Evolutionary conservation across 2,329 filamentous ascomycete species (phyloP).

Genomic region (Graphium sp.): DNA sequence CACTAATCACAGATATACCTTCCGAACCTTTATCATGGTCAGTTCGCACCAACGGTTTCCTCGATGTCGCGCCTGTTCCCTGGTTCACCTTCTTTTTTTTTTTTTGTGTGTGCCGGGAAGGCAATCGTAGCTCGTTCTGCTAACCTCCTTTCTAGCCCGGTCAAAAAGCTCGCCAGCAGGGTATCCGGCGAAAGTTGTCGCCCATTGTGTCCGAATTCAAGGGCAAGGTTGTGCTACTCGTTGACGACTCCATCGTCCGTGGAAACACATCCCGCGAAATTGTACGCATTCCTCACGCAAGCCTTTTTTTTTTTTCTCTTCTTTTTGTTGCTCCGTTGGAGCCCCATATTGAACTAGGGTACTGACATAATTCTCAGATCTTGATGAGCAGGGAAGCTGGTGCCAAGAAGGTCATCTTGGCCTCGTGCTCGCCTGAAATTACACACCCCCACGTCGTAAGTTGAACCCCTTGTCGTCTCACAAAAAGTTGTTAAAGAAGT

Average conservation of each 20-base stretch:
- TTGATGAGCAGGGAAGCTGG: slow-evolving; percentile 71
- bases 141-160: slow-evolving; percentile 35
- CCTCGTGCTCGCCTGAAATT: slow-evolving; percentile 67
- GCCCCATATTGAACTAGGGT: not conserved
- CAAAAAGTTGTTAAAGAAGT: not conserved
- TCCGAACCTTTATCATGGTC: slow-evolving; percentile 57
- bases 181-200: slow-evolving; percentile 78
- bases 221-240: slow-evolving; percentile 62
- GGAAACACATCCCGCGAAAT: slow-evolving; percentile 56
- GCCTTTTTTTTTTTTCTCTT: slow-evolving; percentile 24
- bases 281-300: slow-evolving; percentile 37
- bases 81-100: too few species aligned
- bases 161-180: slow-evolving; percentile 65
- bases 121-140: too few species aligned
- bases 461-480: slow-evolving; percentile 4
- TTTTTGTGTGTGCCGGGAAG: too few species aligned
- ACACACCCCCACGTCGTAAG: slow-evolving; percentile 76
- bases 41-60: not conserved
- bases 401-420: slow-evolving; percentile 69
- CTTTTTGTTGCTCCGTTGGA: too few species aligned
- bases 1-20: slow-evolving; percentile 30
- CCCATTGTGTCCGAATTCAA: slow-evolving; percentile 76
- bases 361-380: slow-evolving; percentile 9
- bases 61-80: too few species aligned
- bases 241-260: slow-evolving; percentile 82